These are phyloP conservation scores for Skeletonema menzelii DNA, from an alignment of 108 stramenopile genomes.

Conservation along the genomic window DNA sequence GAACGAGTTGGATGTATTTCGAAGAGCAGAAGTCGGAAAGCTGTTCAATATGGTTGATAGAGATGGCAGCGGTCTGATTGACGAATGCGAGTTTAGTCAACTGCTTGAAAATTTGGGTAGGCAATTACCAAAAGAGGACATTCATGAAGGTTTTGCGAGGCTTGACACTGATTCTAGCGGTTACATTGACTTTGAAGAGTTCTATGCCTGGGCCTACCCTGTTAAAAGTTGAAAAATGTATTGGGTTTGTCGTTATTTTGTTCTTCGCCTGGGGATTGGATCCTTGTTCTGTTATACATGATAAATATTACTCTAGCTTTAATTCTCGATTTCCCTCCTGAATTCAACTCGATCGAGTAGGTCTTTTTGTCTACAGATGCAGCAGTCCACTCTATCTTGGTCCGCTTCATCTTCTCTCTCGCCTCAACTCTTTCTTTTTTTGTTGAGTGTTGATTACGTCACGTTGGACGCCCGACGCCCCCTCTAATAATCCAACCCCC, in stretches of 20 bases:
- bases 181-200: constrained; percentile 54
- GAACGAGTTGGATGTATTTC: constrained; percentile 47
- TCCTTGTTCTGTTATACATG: background rate
- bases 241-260: background rate
- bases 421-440: background rate
- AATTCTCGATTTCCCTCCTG: background rate
- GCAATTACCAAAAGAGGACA: constrained; percentile 22
- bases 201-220: constrained; percentile 37
- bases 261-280: background rate
- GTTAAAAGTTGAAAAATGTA: background rate
- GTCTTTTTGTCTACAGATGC: too few relatives aligned
- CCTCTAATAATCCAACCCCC: too few relatives aligned
- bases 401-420: background rate
- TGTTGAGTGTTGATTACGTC: background rate
- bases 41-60: constrained; percentile 57
- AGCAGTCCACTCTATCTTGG: too few relatives aligned
- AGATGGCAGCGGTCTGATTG: constrained; percentile 49
- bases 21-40: constrained; percentile 39
- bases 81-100: constrained; percentile 45
- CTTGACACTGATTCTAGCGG: constrained; percentile 47
- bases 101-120: constrained; percentile 46
- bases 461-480: too few relatives aligned
- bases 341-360: background rate
- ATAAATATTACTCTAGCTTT: background rate
- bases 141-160: constrained; percentile 38